Evolutionary conservation across 1,284 basidiomycete species (phyloP).

Genomic region (Vanrija pseudolonga): DNA sequence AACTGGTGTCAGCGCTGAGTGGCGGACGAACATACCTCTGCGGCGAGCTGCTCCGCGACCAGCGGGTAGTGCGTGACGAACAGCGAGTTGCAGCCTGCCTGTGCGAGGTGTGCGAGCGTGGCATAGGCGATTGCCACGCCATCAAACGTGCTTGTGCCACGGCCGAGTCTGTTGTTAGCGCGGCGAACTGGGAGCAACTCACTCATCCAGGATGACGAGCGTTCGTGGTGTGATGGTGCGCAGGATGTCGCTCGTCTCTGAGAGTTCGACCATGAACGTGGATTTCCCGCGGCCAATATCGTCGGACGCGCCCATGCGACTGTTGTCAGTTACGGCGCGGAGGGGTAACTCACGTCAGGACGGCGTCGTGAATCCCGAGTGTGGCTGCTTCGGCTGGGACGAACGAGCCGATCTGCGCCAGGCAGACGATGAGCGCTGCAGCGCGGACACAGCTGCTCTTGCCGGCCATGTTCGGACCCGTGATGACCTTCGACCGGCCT

Average conservation of each 20-base stretch:
- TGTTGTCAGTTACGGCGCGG: slow-evolving; percentile 7
- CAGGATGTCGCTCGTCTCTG: slow-evolving; percentile 88
- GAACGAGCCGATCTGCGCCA: slow-evolving; percentile 45
- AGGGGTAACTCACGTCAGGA: slow-evolving; percentile 69
- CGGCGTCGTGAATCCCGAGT: slow-evolving; percentile 73
- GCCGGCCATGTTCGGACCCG: slow-evolving; percentile 53
- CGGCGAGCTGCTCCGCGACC: slow-evolving; percentile 57
- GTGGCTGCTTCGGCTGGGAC: slow-evolving; percentile 66
- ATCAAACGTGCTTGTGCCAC: slow-evolving; percentile 47
- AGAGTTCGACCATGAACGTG: slow-evolving; percentile 94
- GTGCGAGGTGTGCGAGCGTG: slow-evolving; percentile 68
- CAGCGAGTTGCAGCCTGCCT: slow-evolving; percentile 69
- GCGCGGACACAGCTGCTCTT: slow-evolving; percentile 47
- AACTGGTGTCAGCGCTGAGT: slow-evolving; percentile 24
- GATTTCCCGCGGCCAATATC: slow-evolving; percentile 77
- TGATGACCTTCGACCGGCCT: slow-evolving; percentile 69
- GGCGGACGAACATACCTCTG: slow-evolving; percentile 55
- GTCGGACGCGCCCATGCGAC: slow-evolving; percentile 61
- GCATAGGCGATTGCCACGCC: slow-evolving; percentile 55
- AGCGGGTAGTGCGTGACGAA: slow-evolving; percentile 91
- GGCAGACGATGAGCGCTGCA: slow-evolving; percentile 39
- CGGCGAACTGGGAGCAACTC: slow-evolving; percentile 5
- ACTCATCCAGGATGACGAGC: slow-evolving; percentile 76
- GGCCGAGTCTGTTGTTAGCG: slow-evolving; percentile 33
- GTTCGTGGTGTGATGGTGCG: slow-evolving; percentile 65